These are phyloP conservation scores for Solanum neorickii DNA, from an alignment of 257 asterid genomes.

Conservation along the genomic window DNA sequence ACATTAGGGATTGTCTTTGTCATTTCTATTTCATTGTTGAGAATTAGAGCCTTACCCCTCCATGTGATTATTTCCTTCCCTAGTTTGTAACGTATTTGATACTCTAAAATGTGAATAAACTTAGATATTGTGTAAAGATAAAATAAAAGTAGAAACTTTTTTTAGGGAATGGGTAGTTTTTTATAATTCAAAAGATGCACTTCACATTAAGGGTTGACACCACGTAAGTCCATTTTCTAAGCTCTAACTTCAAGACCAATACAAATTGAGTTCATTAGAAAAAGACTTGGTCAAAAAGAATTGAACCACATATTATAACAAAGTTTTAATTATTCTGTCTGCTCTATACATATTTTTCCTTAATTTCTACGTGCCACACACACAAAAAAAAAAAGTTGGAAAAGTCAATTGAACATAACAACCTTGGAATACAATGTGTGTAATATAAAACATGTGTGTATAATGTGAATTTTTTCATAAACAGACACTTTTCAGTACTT, in stretches of 20 bases:
- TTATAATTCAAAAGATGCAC: background rate
- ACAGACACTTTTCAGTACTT: background rate
- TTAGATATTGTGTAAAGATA: background rate
- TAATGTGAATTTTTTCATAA: background rate
- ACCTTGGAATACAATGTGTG: background rate
- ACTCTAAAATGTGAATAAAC: background rate
- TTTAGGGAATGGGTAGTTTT: background rate
- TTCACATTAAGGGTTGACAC: background rate
- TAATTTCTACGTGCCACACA: background rate
- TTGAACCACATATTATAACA: background rate
- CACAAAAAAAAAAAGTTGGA: background rate
- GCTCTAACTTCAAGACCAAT: background rate
- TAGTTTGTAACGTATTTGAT: background rate
- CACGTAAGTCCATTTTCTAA: background rate
- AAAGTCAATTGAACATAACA: background rate
- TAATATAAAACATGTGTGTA: background rate
- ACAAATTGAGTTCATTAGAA: background rate
- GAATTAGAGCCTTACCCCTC: background rate
- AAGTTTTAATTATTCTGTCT: background rate
- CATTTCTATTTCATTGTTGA: background rate
- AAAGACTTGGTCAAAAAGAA: background rate
- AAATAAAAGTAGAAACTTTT: background rate
- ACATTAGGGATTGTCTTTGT: background rate
- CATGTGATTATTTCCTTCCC: background rate
- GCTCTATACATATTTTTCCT: background rate